Evolutionary conservation across 2,329 filamentous ascomycete species (phyloP).

Genomic region (Metarhizium anisopliae): DNA sequence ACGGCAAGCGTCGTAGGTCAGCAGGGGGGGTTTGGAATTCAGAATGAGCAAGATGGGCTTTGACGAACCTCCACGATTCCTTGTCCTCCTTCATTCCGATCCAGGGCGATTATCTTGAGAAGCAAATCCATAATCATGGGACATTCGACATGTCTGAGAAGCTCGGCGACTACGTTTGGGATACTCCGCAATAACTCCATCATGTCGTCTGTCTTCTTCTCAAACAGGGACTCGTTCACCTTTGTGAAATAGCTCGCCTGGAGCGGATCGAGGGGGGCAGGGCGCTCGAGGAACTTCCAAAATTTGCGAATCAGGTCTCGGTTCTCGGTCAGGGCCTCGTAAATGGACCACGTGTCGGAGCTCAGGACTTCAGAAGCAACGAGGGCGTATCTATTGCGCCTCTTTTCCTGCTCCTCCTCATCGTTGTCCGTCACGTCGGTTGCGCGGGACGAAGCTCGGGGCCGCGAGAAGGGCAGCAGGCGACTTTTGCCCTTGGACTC

Average conservation of each 20-base stretch:
- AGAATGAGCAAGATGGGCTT: background rate
- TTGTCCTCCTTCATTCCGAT: constrained; percentile 83
- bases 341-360: constrained; percentile 94
- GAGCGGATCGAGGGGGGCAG: constrained; percentile 80
- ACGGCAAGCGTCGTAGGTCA: background rate
- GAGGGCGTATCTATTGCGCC: constrained; percentile 87
- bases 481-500: constrained; percentile 37
- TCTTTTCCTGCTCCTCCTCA: constrained; percentile 77
- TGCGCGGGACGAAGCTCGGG: constrained; percentile 43
- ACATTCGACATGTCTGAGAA: constrained; percentile 90
- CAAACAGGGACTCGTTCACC: constrained; percentile 93
- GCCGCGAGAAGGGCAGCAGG: constrained; percentile 39
- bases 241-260: constrained; percentile 98
- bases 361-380: constrained; percentile 89
- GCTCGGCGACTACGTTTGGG: constrained; percentile 70
- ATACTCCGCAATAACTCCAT: constrained; percentile 78
- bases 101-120: constrained; percentile 92
- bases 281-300: constrained; percentile 79
- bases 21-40: background rate
- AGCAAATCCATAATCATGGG: constrained; percentile 98
- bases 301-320: constrained; percentile 70
- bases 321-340: constrained; percentile 84
- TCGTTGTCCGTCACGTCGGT: constrained; percentile 39
- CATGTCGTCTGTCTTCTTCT: constrained; percentile 98
- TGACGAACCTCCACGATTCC: constrained; percentile 80